Evolutionary conservation across 805 yeast genomes (phyloP).

Genomic region (Dipodascus geniculatus): DNA sequence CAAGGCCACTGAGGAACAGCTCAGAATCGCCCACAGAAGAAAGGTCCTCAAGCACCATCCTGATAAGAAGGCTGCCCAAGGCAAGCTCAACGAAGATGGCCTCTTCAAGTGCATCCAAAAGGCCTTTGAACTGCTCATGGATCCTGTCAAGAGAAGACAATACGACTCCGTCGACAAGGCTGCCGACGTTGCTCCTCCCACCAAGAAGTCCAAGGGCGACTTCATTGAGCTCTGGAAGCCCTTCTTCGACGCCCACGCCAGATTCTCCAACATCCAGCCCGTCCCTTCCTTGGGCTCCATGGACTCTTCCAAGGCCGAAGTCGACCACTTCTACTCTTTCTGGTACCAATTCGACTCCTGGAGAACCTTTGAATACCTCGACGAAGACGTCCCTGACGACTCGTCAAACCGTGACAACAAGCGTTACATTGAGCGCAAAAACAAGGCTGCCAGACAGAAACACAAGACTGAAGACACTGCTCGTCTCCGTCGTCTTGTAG

Average conservation of each 20-base stretch:
- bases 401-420: slow-evolving; percentile 98
- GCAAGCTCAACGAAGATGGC: slow-evolving; percentile 76
- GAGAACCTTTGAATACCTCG: slow-evolving; percentile 96
- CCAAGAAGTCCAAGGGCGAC: slow-evolving; percentile 49
- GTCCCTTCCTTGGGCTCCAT: slow-evolving; percentile 70
- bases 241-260: slow-evolving; percentile 78
- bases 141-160: slow-evolving; percentile 79
- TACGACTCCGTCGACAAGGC: slow-evolving; percentile 88
- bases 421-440: slow-evolving; percentile 96
- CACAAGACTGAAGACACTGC: slow-evolving; percentile 95
- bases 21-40: slow-evolving; percentile 93
- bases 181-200: slow-evolving; percentile 78
- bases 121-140: slow-evolving; percentile 83
- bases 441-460: slow-evolving; percentile 92
- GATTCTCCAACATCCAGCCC: slow-evolving; percentile 87
- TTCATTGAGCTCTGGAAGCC: slow-evolving; percentile 90
- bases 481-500: slow-evolving; percentile 74
- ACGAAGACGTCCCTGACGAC: slow-evolving; percentile 98
- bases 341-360: slow-evolving; percentile 94
- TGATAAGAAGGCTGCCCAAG: slow-evolving; percentile 89
- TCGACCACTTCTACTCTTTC: slow-evolving; percentile 80
- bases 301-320: slow-evolving; percentile 62
- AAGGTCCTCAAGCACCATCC: slow-evolving; percentile 97
- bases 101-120: slow-evolving; percentile 97
- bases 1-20: slow-evolving; percentile 84